phyloP scores from a whole-genome alignment of 2,329 filamentous ascomycete genomes.

The Aspergillus ochraceoroseus region DNA sequence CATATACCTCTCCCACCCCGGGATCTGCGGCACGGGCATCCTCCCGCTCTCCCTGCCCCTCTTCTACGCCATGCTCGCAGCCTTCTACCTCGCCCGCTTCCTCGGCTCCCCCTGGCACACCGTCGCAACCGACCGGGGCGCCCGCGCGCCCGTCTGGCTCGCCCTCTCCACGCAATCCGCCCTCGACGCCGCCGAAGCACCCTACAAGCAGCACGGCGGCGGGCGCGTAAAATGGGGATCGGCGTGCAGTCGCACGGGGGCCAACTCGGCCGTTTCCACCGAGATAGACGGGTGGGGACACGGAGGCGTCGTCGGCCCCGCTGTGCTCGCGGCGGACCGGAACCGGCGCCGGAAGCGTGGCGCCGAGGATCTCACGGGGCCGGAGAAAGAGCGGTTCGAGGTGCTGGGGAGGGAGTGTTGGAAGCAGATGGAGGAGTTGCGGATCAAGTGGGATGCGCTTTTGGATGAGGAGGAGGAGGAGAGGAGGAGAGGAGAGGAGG shows the following conservation, averaged over 20 bases:
- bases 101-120: conserved; percentile 86
- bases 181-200: conserved; percentile 36
- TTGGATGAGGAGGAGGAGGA: conserved; percentile 33
- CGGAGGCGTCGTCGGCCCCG: conserved; percentile 53
- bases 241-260: conserved; percentile 56
- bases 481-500: background rate
- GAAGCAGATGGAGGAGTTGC: conserved; percentile 43
- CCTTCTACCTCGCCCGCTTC: conserved; percentile 67
- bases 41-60: conserved; percentile 68
- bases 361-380: conserved; percentile 53
- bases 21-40: conserved; percentile 76
- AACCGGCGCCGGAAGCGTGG: conserved; percentile 56
- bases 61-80: conserved; percentile 61
- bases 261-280: conserved; percentile 63
- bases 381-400: conserved; percentile 39
- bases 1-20: conserved; percentile 79
- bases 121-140: conserved; percentile 69
- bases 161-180: conserved; percentile 58
- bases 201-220: conserved; percentile 55
- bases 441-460: conserved; percentile 38
- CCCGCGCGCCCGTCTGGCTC: conserved; percentile 71
- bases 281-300: conserved; percentile 83
- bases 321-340: conserved; percentile 47
- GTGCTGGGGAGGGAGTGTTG: conserved; percentile 40
- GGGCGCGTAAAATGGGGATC: conserved; percentile 79